These are phyloP conservation scores for Rhodomyrtus tomentosa DNA, from an alignment of 345 rosid genomes.

Conservation along the genomic window DNA sequence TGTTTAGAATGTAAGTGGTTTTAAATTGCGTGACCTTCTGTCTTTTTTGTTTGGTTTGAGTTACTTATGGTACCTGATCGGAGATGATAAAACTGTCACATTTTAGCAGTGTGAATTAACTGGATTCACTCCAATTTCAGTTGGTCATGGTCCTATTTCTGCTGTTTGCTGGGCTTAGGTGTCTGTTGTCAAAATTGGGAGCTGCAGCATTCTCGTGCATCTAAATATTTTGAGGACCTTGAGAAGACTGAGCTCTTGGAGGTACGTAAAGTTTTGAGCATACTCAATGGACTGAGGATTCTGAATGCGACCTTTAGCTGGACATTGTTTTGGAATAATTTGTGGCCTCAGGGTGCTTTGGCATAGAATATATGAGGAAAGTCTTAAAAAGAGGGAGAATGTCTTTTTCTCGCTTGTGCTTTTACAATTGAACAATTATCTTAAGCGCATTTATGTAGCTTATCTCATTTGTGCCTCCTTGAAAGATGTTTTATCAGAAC, in stretches of 20 bases:
- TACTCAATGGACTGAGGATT: neutral
- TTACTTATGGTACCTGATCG: neutral
- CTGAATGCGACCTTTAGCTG: neutral
- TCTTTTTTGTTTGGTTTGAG: neutral
- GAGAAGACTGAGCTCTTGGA: constrained; percentile 1
- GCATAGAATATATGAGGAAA: neutral
- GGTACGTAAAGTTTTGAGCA: neutral
- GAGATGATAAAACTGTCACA: neutral
- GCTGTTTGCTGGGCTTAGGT: neutral
- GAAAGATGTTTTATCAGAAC: neutral
- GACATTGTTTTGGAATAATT: neutral
- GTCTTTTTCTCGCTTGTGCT: neutral
- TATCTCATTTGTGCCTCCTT: neutral
- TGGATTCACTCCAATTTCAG: neutral
- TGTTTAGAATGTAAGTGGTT: neutral
- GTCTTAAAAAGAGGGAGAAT: neutral
- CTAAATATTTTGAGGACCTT: neutral
- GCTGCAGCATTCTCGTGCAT: neutral
- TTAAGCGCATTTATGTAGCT: neutral
- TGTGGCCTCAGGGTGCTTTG: neutral
- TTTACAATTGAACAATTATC: neutral
- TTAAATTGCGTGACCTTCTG: neutral
- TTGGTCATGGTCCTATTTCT: neutral
- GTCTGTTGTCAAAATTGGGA: neutral
- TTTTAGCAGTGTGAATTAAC: neutral